A percentile compares a stretch with the other conserved stretches of the same genome.
Conservation (phyloP, 257 asterid genomes). For the Capsicum pubescens region DNA sequence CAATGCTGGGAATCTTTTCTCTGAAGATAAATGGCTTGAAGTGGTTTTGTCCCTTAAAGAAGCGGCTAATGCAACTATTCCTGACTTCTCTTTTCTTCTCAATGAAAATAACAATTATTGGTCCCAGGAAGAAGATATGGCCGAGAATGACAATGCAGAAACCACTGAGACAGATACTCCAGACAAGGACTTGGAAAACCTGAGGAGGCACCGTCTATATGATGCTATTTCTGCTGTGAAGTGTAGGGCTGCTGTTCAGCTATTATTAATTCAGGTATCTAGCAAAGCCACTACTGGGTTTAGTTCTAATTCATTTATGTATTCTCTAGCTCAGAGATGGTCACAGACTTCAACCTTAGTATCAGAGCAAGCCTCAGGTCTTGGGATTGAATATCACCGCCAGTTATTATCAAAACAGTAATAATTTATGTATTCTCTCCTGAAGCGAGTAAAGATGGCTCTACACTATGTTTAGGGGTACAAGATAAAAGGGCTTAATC, state of each 20-base stretch:
- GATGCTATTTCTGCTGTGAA: slow-evolving; percentile 79
- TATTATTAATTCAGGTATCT: slow-evolving; percentile 86
- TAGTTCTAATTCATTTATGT: slow-evolving; percentile 32
- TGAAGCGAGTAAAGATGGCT: slow-evolving; percentile 14
- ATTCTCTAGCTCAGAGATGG: slow-evolving; percentile 17
- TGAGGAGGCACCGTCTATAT: slow-evolving; percentile 64
- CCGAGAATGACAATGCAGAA: slow-evolving; percentile 56
- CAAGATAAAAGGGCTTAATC: background rate
- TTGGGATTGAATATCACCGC: background rate
- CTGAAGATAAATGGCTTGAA: slow-evolving; percentile 93
- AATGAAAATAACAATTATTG: slow-evolving; percentile 57
- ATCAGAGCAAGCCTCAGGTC: background rate
- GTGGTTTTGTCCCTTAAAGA: slow-evolving; percentile 89
- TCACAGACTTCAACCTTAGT: background rate
- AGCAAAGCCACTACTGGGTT: background rate
- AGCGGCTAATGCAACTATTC: slow-evolving; percentile 77
- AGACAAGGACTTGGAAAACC: slow-evolving; percentile 61
- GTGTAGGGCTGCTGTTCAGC: slow-evolving; percentile 97
- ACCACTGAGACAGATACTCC: slow-evolving; percentile 53
- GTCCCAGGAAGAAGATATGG: slow-evolving; percentile 55
- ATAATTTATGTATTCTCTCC: slow-evolving; percentile 27
- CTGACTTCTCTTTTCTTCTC: slow-evolving; percentile 82
- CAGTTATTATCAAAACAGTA: background rate
- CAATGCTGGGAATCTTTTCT: slow-evolving; percentile 88
- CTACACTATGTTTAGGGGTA: background rate